These are phyloP conservation scores for Stagonosporopsis vannaccii DNA, from an alignment of 2,329 filamentous ascomycete species.

Conservation along the genomic window DNA sequence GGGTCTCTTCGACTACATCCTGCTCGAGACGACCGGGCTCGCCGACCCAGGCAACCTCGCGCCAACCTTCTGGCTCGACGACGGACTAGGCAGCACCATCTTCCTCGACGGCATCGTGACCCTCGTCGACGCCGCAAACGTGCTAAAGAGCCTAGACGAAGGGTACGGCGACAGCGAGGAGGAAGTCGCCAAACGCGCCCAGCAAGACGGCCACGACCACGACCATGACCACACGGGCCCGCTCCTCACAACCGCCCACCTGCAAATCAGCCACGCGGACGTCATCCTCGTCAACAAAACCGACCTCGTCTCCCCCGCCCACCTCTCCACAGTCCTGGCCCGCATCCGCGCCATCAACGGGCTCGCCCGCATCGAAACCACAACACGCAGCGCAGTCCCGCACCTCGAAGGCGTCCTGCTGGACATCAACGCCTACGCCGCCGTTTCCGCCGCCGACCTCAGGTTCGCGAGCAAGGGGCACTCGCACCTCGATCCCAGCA, in stretches of 20 bases:
- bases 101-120: constrained; percentile 98
- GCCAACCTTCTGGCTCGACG: constrained; percentile 96
- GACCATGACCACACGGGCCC: constrained; percentile 70
- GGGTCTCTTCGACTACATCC: constrained; percentile 94
- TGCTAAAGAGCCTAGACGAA: constrained; percentile 82
- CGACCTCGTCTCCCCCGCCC: constrained; percentile 76
- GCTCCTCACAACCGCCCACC: constrained; percentile 87
- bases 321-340: constrained; percentile 73
- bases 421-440: constrained; percentile 91
- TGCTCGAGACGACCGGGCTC: constrained; percentile 93
- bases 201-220: constrained; percentile 48
- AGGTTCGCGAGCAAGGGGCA: constrained; percentile 80
- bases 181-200: constrained; percentile 49
- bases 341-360: constrained; percentile 88
- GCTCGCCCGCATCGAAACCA: constrained; percentile 82
- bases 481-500: constrained; percentile 90
- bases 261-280: constrained; percentile 97
- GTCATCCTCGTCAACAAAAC: constrained; percentile 94
- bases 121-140: constrained; percentile 92
- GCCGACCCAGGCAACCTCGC: constrained; percentile 96
- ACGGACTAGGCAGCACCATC: constrained; percentile 91
- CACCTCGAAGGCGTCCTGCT: constrained; percentile 84
- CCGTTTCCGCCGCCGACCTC: constrained; percentile 69
- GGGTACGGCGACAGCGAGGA: constrained; percentile 53
- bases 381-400: constrained; percentile 79